Conservation (phyloP, 306 rosid species). For the Pterocarpus macrocarpus region DNA sequence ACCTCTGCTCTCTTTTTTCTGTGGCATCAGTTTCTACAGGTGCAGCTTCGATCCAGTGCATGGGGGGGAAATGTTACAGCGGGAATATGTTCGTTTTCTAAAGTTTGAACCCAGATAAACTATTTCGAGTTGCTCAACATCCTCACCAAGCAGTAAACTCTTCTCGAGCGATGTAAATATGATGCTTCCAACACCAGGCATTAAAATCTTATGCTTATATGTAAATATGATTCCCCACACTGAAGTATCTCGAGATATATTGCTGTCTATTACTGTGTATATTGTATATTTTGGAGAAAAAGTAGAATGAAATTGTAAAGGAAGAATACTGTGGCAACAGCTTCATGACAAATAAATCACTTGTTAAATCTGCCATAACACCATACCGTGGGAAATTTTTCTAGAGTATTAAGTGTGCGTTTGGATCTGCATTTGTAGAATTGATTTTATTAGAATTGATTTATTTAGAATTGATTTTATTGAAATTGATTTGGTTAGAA, state of each 20-base stretch:
- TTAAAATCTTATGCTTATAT: slow-evolving; percentile 31
- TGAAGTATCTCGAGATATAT: slow-evolving; percentile 41
- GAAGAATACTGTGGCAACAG: slow-evolving; percentile 1
- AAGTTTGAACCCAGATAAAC: slow-evolving; percentile 57
- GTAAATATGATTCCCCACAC: slow-evolving; percentile 52
- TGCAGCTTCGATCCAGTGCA: slow-evolving; percentile 74
- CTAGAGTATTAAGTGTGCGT: no score
- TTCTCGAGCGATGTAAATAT: slow-evolving; percentile 55
- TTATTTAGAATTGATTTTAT: no score
- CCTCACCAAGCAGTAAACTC: slow-evolving; percentile 21
- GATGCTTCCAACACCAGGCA: slow-evolving; percentile 34
- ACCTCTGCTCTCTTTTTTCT: slow-evolving; percentile 17
- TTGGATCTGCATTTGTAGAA: no score
- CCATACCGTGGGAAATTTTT: not conserved
- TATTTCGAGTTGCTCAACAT: slow-evolving; percentile 17
- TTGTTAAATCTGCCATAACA: not conserved
- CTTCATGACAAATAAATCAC: slow-evolving; percentile 31
- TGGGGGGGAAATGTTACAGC: slow-evolving; percentile 84
- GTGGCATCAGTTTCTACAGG: slow-evolving; percentile 70
- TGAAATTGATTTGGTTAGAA: no score
- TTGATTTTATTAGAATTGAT: no score
- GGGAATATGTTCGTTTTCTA: slow-evolving; percentile 73
- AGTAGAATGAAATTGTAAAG: slow-evolving; percentile 21
- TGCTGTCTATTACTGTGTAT: slow-evolving; percentile 28
- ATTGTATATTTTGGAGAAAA: slow-evolving; percentile 33